Evolutionary conservation across 116 monocot species (phyloP).

Genomic region (Papilionanthe hybrid): DNA sequence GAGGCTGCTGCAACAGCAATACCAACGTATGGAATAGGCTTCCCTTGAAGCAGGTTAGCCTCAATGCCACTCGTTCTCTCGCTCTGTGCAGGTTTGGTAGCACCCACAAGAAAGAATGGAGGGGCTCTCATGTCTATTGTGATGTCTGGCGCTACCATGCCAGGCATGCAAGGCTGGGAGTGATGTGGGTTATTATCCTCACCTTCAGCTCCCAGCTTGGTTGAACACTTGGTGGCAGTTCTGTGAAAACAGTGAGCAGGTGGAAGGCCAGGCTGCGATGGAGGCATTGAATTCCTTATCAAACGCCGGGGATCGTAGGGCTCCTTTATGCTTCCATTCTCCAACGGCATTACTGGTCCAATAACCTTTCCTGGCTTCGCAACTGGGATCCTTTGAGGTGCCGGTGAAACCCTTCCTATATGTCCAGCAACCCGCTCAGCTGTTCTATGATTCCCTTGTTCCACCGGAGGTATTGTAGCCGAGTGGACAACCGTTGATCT

Average conservation of each 20-base stretch:
- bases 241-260: conserved; percentile 44
- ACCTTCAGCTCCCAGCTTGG: background rate
- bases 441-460: conserved; percentile 11
- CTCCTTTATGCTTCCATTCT: conserved; percentile 46
- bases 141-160: conserved; percentile 35
- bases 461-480: conserved; percentile 42
- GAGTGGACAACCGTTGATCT: conserved; percentile 85
- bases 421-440: background rate
- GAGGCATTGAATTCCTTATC: conserved; percentile 38
- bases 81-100: background rate
- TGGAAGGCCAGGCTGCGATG: conserved; percentile 10
- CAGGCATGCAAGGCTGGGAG: conserved; percentile 13
- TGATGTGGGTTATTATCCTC: conserved; percentile 15
- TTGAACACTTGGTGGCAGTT: conserved; percentile 1
- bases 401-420: conserved; percentile 4
- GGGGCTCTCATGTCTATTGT: conserved; percentile 54
- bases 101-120: conserved; percentile 39
- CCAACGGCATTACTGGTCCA: conserved; percentile 55
- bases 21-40: conserved; percentile 27
- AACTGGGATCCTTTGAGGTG: conserved; percentile 1
- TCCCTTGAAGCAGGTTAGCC: conserved; percentile 19
- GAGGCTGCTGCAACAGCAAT: conserved; percentile 41
- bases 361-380: conserved; percentile 42
- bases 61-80: conserved; percentile 23
- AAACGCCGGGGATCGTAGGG: conserved; percentile 60